Conservation (phyloP, 495 filamentous ascomycete species). For the Talaromyces borbonicus region DNA sequence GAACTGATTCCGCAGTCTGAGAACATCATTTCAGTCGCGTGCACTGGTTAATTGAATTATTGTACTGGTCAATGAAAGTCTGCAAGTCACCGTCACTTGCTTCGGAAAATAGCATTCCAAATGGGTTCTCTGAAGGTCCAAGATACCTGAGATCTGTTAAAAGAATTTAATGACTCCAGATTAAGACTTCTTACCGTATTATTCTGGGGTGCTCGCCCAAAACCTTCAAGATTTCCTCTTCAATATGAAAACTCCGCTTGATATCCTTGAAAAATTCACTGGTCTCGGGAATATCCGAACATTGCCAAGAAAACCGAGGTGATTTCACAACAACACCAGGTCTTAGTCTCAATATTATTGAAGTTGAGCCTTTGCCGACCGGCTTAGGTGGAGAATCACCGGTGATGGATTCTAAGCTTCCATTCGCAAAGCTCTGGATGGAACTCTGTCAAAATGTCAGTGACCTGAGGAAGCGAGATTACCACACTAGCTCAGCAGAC, state of each 20-base stretch:
- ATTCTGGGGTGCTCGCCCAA: conserved; percentile 12
- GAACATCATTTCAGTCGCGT: conserved; percentile 15
- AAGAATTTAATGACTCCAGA: not conserved
- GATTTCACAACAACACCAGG: conserved; percentile 11
- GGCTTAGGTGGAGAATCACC: not conserved
- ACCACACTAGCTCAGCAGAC: not conserved
- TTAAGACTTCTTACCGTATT: conserved; percentile 9
- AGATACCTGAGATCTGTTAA: conserved; percentile 8
- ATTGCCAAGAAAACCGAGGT: conserved; percentile 11
- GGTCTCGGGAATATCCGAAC: not conserved
- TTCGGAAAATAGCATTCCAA: conserved; percentile 12
- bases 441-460: not conserved
- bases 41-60: conserved; percentile 10
- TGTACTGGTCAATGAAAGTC: conserved; percentile 11
- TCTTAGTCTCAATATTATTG: conserved; percentile 4
- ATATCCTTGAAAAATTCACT: conserved; percentile 8
- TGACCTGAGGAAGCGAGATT: not conserved
- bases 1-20: conserved; percentile 16
- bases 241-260: conserved; percentile 12
- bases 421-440: not conserved
- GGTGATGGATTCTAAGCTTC: not conserved
- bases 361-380: conserved; percentile 1
- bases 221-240: conserved; percentile 11
- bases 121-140: conserved; percentile 11
- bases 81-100: conserved; percentile 15